These are phyloP conservation scores for Lachnellula subtilissima DNA, from an alignment of 2,329 filamentous ascomycete species.

Conservation along the genomic window DNA sequence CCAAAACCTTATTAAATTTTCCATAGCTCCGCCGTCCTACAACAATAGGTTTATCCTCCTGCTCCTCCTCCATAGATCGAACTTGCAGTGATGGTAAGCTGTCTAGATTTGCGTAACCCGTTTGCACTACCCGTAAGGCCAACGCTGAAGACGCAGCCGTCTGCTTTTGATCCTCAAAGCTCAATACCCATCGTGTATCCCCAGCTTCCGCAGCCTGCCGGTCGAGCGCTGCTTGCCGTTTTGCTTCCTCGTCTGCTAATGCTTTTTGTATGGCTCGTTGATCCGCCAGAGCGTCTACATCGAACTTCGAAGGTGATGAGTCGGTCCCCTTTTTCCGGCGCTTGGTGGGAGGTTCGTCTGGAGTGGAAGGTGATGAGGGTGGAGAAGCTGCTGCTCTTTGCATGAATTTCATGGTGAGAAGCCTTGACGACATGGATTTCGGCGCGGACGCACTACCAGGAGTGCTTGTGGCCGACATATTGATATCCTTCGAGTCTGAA, in stretches of 20 bases:
- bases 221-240: constrained; percentile 56
- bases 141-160: constrained; percentile 30
- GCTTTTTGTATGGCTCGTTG: constrained; percentile 58
- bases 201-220: constrained; percentile 57
- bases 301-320: constrained; percentile 34
- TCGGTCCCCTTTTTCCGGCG: constrained; percentile 49
- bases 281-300: constrained; percentile 46
- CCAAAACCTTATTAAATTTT: constrained; percentile 38
- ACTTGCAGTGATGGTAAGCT: constrained; percentile 16
- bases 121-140: constrained; percentile 54
- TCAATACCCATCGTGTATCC: constrained; percentile 73
- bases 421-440: constrained; percentile 77
- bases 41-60: constrained; percentile 30
- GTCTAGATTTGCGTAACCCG: constrained; percentile 51
- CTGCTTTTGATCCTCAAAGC: constrained; percentile 41
- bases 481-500: constrained; percentile 3
- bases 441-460: constrained; percentile 43
- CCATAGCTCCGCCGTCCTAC: constrained; percentile 46
- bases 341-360: constrained; percentile 54
- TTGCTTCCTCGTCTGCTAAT: constrained; percentile 61
- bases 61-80: constrained; percentile 22
- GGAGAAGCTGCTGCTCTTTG: constrained; percentile 71
- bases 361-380: constrained; percentile 42
- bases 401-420: constrained; percentile 98
- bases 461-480: constrained; percentile 25